A percentile compares a stretch with the other conserved stretches of the same genome.
Conservation (phyloP, 345 rosid genomes). For the Bruguiera gymnorhiza region DNA sequence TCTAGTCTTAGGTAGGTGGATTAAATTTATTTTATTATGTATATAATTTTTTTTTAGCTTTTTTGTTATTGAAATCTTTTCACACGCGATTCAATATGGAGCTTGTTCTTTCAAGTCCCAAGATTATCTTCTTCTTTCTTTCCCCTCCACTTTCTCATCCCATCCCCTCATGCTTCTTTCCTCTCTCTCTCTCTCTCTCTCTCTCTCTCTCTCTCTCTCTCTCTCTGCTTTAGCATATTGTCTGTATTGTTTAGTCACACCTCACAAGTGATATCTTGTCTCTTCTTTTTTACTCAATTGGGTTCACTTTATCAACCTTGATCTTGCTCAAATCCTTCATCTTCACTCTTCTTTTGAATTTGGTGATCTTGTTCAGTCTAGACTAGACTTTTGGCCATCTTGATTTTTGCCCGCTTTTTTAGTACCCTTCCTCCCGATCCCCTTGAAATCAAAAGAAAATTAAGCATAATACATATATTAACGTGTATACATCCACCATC, state of each 20-base stretch:
- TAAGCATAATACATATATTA: no score
- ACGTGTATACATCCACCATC: slow-evolving; percentile 14
- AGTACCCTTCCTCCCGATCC: slow-evolving; percentile 23
- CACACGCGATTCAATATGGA: slow-evolving; percentile 32
- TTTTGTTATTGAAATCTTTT: slow-evolving; percentile 20
- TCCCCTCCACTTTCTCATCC: slow-evolving; percentile 16
- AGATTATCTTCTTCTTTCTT: slow-evolving; percentile 30
- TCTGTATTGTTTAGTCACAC: slow-evolving; percentile 46
- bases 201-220: slow-evolving; percentile 19
- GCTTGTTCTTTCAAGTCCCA: slow-evolving; percentile 53
- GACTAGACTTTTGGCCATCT: slow-evolving; percentile 22
- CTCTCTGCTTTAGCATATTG: slow-evolving; percentile 30
- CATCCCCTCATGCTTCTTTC: slow-evolving; percentile 8
- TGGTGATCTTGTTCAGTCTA: slow-evolving; percentile 28
- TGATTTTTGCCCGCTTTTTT: slow-evolving; percentile 10
- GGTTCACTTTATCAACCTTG: slow-evolving; percentile 26
- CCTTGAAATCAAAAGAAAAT: neutral
- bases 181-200: no score
- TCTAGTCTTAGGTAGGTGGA: neutral
- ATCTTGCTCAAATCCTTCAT: slow-evolving; percentile 7
- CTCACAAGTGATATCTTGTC: slow-evolving; percentile 46
- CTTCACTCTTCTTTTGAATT: slow-evolving; percentile 18
- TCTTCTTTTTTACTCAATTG: slow-evolving; percentile 37
- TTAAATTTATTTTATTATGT: neutral
- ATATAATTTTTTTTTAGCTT: neutral